Conservation (phyloP, 2,329 filamentous ascomycete species). For the Raffaelea ambrosiae region DNA sequence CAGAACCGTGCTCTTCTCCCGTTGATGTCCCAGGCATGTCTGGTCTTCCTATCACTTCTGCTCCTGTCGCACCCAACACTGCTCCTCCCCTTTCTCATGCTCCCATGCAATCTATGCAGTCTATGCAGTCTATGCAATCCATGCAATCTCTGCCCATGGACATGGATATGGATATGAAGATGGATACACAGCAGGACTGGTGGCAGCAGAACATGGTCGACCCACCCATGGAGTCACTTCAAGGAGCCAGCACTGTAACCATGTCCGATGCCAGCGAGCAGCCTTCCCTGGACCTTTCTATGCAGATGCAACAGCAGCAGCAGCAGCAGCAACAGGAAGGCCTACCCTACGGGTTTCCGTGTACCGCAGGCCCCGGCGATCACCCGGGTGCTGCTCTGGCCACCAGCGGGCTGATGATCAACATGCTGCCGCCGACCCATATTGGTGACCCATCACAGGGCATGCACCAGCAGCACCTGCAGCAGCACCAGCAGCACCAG, state of each 20-base stretch:
- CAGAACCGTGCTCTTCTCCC: not conserved
- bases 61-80: too few relatives aligned
- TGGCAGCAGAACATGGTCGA: conserved; percentile 9
- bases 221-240: too few relatives aligned
- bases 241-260: too few relatives aligned
- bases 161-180: not conserved
- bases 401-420: conserved; percentile 38
- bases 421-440: conserved; percentile 36
- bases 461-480: too few relatives aligned
- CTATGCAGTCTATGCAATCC: too few relatives aligned
- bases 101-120: too few relatives aligned
- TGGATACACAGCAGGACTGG: conserved; percentile 12
- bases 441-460: not conserved
- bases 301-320: not conserved
- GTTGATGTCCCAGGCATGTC: too few relatives aligned
- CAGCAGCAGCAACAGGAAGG: not conserved
- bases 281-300: not conserved
- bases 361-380: not conserved
- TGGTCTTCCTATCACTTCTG: too few relatives aligned
- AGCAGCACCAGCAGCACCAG: conserved; percentile 14
- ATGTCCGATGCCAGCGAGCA: too few relatives aligned
- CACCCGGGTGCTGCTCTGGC: conserved; percentile 15
- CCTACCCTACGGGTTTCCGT: not conserved
- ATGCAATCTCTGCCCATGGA: too few relatives aligned
- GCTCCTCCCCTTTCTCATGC: too few relatives aligned